Base-by-base conservation (phyloP, 2,329 filamentous ascomycete species). In the Acrodontium crateriforme region DNA sequence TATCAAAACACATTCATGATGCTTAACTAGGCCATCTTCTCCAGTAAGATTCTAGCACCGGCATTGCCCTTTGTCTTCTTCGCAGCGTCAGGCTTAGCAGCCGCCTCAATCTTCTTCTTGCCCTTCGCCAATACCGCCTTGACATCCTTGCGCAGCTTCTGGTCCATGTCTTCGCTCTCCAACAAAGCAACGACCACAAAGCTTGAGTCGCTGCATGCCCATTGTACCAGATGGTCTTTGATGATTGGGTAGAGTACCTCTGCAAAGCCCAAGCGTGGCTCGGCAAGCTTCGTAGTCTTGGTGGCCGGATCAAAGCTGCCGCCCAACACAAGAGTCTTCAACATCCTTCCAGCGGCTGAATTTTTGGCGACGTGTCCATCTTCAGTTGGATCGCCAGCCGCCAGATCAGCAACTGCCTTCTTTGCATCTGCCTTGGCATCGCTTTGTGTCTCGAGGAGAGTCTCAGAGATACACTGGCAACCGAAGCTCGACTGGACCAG, bases 271-370 rank as follows among this genome's bases (percentile, higher is more conserved):
- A 95, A 64, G 6, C 80, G 68, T 10, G 84, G 83, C 26, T 84
- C 73, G 2, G 78, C 67, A 13, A 73, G 70, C 45, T 78, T 68
- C 24, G 89, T 55, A 28, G 48, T 72, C 55, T 83, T 83, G 2
- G 71, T 66, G 23, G 66, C 66, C 35, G 72, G 71, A 55, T 95
- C 83, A 50, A 80, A 98, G 32, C 74, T 75, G 15, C 91, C 89
- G 22, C 89, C 89, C 30, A 83, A 77, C 14, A 94, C 84, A 6
- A 98, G 69, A 0, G 78, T 78, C 61, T 93, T 94, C 45, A 95
- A 68, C 75, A 94, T 78, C 34, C 83, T 77, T 10, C 81, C 83
- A 21, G 74, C 78, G 42, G 65, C 66, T 0, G 72, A 50, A 19
- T 69, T 66, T 44, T 69, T 62, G 15, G 73, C 69, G 30, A 78